Evolutionary conservation across 1,284 basidiomycete species (phyloP).

Genomic region (Tilletia horrida): DNA sequence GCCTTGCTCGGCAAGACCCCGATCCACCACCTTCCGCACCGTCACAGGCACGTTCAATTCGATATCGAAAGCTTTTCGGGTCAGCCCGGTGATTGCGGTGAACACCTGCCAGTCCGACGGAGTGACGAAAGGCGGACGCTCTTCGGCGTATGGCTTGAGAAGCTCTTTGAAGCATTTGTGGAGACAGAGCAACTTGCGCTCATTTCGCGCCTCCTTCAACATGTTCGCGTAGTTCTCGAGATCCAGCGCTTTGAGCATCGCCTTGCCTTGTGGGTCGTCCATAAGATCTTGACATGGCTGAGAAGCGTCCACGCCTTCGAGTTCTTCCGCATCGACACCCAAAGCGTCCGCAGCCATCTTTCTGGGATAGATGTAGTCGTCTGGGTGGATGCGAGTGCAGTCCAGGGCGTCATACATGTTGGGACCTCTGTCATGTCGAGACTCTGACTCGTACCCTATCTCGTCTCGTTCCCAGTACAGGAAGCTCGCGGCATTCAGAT

Average conservation of each 20-base stretch:
- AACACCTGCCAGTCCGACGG: conserved; percentile 77
- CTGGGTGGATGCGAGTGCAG: conserved; percentile 91
- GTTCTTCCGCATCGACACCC: conserved; percentile 63
- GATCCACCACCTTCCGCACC: conserved; percentile 64
- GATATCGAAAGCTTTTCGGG: conserved; percentile 69
- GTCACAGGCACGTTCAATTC: conserved; percentile 79
- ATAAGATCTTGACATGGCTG: conserved; percentile 65
- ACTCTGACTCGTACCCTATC: conserved; percentile 62
- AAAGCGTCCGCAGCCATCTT: conserved; percentile 98
- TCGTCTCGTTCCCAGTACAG: conserved; percentile 62
- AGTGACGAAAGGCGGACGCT: conserved; percentile 67
- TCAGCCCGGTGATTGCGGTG: conserved; percentile 94
- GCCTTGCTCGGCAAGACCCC: not conserved
- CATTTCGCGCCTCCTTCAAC: conserved; percentile 62
- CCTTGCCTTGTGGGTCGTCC: conserved; percentile 72
- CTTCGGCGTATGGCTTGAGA: conserved; percentile 78
- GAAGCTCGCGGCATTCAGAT: conserved; percentile 68
- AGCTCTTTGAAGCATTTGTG: conserved; percentile 86
- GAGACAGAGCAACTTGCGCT: conserved; percentile 58
- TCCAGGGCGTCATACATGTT: conserved; percentile 82
- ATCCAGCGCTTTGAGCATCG: conserved; percentile 84
- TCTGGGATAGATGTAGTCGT: conserved; percentile 94
- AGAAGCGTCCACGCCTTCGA: conserved; percentile 46
- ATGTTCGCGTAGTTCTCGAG: conserved; percentile 95
- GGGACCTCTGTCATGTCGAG: conserved; percentile 61